phyloP scores from a whole-genome alignment of 1,139 yeast genomes.

The Yamadazyma atmosphaerica region DNA sequence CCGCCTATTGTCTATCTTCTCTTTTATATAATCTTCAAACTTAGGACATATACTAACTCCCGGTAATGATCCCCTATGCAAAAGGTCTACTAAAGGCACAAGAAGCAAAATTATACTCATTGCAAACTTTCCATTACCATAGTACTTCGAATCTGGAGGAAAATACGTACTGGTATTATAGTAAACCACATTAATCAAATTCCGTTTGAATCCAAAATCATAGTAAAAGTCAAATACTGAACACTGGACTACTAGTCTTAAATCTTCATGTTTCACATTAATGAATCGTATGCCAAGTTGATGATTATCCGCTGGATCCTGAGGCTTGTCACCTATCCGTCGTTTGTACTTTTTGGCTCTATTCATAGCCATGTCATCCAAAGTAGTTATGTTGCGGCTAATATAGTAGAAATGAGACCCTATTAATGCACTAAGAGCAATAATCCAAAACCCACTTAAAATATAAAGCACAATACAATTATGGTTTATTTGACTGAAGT shows the following conservation, averaged over 20 bases:
- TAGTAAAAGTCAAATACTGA: constrained; percentile 26
- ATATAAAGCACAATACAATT: constrained; percentile 47
- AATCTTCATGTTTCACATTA: constrained; percentile 24
- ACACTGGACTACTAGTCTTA: constrained; percentile 32
- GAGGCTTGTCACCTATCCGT: constrained; percentile 19
- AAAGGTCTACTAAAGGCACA: constrained; percentile 34
- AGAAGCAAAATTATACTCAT: constrained; percentile 22
- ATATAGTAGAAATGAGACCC: constrained; percentile 40
- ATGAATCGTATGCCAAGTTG: constrained; percentile 30
- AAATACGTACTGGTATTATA: constrained; percentile 11
- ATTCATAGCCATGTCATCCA: constrained; percentile 32
- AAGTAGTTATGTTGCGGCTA: constrained; percentile 45
- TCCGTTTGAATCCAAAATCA: constrained; percentile 29
- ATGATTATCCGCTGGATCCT: too few relatives aligned
- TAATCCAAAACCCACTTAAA: constrained; percentile 39
- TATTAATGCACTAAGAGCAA: constrained; percentile 40
- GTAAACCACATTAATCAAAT: constrained; percentile 34
- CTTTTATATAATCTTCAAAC: constrained; percentile 20
- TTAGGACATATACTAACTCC: constrained; percentile 18
- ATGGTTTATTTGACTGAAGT: constrained; percentile 36
- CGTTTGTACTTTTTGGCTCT: constrained; percentile 23
- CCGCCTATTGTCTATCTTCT: constrained; percentile 21
- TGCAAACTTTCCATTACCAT: constrained; percentile 15
- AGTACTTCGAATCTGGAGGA: constrained; percentile 7
- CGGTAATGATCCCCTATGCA: constrained; percentile 7